Evolutionary conservation across 2,329 filamentous ascomycete species (phyloP), one percentile per base, ranked within the genome.

Genomic region (Ustilaginoidea virens): DNA sequence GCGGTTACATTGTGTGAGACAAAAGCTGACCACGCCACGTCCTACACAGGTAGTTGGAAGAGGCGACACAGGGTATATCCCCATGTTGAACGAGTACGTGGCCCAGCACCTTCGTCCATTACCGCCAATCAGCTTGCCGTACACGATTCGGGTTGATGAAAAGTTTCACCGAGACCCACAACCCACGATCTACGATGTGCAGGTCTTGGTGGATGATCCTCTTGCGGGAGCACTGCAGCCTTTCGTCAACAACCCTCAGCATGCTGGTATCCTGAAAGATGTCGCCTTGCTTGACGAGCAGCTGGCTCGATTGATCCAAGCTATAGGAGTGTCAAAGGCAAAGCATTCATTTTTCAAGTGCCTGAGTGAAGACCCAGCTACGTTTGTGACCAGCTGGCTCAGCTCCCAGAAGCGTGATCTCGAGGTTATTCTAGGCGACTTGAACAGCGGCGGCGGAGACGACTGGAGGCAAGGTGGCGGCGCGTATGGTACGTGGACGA

Each of bases 71-170:
- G 77, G 92, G 42, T 80, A 76, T 51, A 92, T 98, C 51, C 87
- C 90, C 9, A 70, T 80, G 48, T 71, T 96, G 30, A 75, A 80
- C 26, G 80, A 87, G 29, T 79, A 80, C 41, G 75, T 92, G 36
- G 70, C 76, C 29, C 66, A 69, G 7, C 85, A 96, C 52, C 70
- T 94, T 32, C 72, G 66, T 17, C 73, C 82, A 3, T 67, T 94
- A 2, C 74, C 81, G 5, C 85, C 90, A 0, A 69, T 94, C 45
- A 75, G 79, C 44, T 69, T 98, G 19, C 67, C 74, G 14, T 98
- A 94, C 59, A 98, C 86, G 7, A 90, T 98, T 48, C 82, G 87
- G 34, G 80, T 94, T 23, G 90, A 98, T 51, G 67, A 82, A 44
- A 72, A 76, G 7, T 87, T 86, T 46, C 77, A 87, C 47, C 74